Evolutionary conservation across 106 monocot species (phyloP), one percentile per base, ranked within the genome.

Genomic region (Allium fistulosum): DNA sequence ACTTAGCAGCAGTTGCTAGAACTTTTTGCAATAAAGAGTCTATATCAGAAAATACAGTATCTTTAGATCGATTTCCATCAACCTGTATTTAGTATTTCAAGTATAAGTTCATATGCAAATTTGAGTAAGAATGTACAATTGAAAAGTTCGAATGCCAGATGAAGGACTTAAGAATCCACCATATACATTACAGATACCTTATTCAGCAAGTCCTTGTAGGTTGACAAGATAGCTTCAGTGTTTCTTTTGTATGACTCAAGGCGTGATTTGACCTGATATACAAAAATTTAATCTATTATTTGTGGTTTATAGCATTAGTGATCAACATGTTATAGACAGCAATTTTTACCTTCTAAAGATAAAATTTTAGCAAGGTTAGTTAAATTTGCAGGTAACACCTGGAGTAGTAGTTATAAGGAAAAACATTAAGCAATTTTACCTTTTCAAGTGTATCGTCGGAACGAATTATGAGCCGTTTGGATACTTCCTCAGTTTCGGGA

Each of bases 401-500:
- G 37, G 2, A 37, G 37, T 5, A 37, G 37, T 37, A 37, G 37
- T 1, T 37, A 37, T 4, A 37, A 37, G 37, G 4, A 45, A 26
- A 6, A 53, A 69, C 7, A 60, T 26, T 16, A 10, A 65, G 11
- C 26, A 80, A 28, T n/a, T 18, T 9, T 77, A 96, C 96, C 84
- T 92, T 96, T 70, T 96, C 96, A 45, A 61, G 56, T 18, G 85
- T 86, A 75, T 96, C 96, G 76, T 96, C 92, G 48, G 84, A 66
- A 49, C 96, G 88, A 48, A 74, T 84, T 72, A 92, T 69, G 55
- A 96, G 86, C 7, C 96, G 83, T 53, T 75, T 59, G 61, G 83
- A 69, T 67, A 96, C 79, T 72, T 96, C 96, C 69, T 96, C 82
- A 26, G 81, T 86, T 74, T 88, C 84, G n/a, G 96, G 92, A 74